A percentile compares a stretch with the other conserved stretches of the same genome.
Conservation (phyloP, 805 yeast genomes). For the Lachancea lanzarotensis region DNA sequence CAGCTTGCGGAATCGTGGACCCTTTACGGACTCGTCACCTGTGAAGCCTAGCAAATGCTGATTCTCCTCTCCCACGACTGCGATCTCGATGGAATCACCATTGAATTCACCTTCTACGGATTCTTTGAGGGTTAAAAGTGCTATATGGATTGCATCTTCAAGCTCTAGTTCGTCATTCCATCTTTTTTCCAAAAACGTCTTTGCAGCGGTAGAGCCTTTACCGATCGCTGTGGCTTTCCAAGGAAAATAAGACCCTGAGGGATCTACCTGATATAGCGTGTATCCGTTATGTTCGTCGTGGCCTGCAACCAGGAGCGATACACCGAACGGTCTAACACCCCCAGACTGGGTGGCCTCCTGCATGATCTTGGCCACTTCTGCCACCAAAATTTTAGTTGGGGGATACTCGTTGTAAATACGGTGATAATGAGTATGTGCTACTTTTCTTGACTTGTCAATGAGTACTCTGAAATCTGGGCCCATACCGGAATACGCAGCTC, state of each 20-base stretch:
- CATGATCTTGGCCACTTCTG: conserved; percentile 92
- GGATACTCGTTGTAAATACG: conserved; percentile 95
- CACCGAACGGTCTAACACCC: conserved; percentile 99
- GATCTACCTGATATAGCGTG: conserved; percentile 93
- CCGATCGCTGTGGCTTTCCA: conserved; percentile 99
- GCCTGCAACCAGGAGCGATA: conserved; percentile 89
- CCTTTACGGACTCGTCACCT: conserved; percentile 70
- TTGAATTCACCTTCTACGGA: conserved; percentile 97
- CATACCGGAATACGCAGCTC: conserved; percentile 97
- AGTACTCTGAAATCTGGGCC: conserved; percentile 97
- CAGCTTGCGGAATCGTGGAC: conserved; percentile 85
- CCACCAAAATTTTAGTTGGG: conserved; percentile 87
- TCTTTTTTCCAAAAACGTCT: conserved; percentile 93
- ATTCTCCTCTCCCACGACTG: conserved; percentile 77
- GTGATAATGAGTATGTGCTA: conserved; percentile 88
- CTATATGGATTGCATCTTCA: conserved; percentile 97
- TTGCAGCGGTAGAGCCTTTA: conserved; percentile 91
- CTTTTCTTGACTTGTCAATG: conserved; percentile 88
- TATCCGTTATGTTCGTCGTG: conserved; percentile 70
- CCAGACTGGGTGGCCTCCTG: conserved; percentile 99
- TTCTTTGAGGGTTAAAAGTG: conserved; percentile 88
- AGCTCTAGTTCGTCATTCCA: conserved; percentile 97
- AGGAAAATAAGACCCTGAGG: conserved; percentile 95
- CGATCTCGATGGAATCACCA: conserved; percentile 92
- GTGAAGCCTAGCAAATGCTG: conserved; percentile 75